These are phyloP conservation scores for Cylindrotheca fusiformis DNA, from an alignment of 108 stramenopile species.

Conservation along the genomic window DNA sequence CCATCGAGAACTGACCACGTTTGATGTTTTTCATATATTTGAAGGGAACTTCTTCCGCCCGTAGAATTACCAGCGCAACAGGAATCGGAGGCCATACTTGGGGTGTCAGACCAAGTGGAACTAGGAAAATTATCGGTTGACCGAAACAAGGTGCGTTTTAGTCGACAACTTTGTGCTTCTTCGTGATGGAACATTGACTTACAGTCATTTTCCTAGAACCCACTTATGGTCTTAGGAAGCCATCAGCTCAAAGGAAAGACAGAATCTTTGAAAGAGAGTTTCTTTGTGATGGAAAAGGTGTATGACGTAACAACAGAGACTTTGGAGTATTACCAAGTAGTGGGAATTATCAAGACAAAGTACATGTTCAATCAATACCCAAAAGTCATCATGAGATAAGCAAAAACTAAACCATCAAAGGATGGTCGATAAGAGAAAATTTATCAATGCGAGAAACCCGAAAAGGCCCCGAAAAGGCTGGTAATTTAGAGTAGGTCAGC, in stretches of 20 bases:
- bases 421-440: too few relatives aligned
- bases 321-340: conserved; percentile 44
- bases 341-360: conserved; percentile 65
- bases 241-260: conserved; percentile 66
- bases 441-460: too few relatives aligned
- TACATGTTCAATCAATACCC: conserved; percentile 71
- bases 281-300: conserved; percentile 60
- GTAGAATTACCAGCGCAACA: conserved; percentile 28
- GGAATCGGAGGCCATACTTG: conserved; percentile 6
- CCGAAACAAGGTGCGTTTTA: conserved; percentile 16
- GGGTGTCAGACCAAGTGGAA: conserved; percentile 35
- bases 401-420: too few relatives aligned
- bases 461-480: too few relatives aligned
- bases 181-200: too few relatives aligned
- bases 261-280: conserved; percentile 57
- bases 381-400: conserved; percentile 73
- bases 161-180: too few relatives aligned
- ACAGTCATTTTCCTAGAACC: conserved; percentile 43
- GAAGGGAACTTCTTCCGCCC: conserved; percentile 57
- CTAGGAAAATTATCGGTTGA: conserved; percentile 29
- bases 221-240: conserved; percentile 60
- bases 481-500: too few relatives aligned
- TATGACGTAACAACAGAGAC: conserved; percentile 7
- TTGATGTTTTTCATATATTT: too few relatives aligned
- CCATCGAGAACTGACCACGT: too few relatives aligned